phyloP scores from a whole-genome alignment of 1,284 basidiomycete species.

The Ustilago nuda region DNA sequence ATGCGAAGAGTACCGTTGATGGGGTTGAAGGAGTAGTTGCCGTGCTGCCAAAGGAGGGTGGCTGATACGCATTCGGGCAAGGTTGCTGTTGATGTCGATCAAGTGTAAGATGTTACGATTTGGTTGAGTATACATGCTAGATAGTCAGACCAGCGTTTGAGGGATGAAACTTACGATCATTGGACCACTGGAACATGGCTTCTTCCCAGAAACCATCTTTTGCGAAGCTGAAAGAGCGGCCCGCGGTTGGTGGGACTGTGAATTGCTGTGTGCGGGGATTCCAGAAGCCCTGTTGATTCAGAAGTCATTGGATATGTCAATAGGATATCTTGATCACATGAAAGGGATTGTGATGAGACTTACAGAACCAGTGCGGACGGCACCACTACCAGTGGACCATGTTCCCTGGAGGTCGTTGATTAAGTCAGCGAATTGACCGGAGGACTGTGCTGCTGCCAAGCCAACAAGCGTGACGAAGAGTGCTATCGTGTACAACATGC shows the following conservation, averaged over 20 bases:
- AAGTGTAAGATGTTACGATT: not conserved
- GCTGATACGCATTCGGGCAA: conserved; percentile 26
- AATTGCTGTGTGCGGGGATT: conserved; percentile 32
- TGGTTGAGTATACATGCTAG: not conserved
- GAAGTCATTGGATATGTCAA: not conserved
- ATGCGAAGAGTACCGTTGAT: conserved; percentile 34
- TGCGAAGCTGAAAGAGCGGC: conserved; percentile 30
- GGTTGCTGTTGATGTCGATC: conserved; percentile 11
- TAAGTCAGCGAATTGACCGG: conserved; percentile 17
- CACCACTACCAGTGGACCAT: conserved; percentile 63
- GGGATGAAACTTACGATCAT: conserved; percentile 16
- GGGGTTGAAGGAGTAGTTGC: conserved; percentile 27
- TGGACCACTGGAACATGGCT: conserved; percentile 19
- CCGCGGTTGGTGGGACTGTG: conserved; percentile 20
- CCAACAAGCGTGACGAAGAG: conserved; percentile 5
- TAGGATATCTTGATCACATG: not conserved
- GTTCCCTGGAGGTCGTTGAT: conserved; percentile 44
- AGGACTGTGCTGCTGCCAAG: conserved; percentile 19
- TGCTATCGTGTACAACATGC: not conserved
- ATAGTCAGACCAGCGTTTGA: not conserved
- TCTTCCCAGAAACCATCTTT: conserved; percentile 37
- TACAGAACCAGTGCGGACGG: conserved; percentile 59
- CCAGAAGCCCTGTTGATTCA: conserved; percentile 25
- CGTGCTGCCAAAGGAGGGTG: conserved; percentile 31
- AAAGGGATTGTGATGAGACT: conserved; percentile 9